Conservation (phyloP, 805 yeast species). For the Starmerella apicola region DNA sequence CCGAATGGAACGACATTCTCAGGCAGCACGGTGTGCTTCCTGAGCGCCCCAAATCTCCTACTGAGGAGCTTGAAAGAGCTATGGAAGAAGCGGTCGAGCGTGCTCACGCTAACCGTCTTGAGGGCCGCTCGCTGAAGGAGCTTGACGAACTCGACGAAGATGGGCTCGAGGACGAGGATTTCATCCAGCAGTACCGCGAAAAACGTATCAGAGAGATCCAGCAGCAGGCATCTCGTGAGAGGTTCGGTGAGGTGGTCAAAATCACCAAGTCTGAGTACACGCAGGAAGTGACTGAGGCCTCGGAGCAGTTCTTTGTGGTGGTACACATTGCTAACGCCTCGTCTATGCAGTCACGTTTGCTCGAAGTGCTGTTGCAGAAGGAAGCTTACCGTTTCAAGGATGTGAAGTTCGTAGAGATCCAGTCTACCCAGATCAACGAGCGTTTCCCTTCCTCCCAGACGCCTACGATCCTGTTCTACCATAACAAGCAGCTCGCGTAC, state of each 20-base stretch:
- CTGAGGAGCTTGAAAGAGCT: conserved; percentile 76
- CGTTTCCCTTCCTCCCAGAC: conserved; percentile 81
- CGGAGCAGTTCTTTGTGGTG: conserved; percentile 47
- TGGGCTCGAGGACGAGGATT: conserved; percentile 72
- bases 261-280: conserved; percentile 81
- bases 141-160: conserved; percentile 81
- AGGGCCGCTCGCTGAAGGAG: conserved; percentile 63
- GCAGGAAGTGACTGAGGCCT: conserved; percentile 72
- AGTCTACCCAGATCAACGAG: conserved; percentile 84
- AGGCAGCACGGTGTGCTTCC: conserved; percentile 87
- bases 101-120: conserved; percentile 76
- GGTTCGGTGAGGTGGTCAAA: conserved; percentile 65
- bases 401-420: conserved; percentile 81
- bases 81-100: conserved; percentile 64
- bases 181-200: conserved; percentile 60
- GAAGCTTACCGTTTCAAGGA: conserved; percentile 63
- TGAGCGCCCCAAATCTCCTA: conserved; percentile 77
- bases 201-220: conserved; percentile 67
- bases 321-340: conserved; percentile 62
- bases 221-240: conserved; percentile 41
- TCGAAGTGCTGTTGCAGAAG: conserved; percentile 43
- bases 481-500: conserved; percentile 61
- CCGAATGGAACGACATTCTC: conserved; percentile 96
- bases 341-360: conserved; percentile 55
- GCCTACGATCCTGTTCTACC: conserved; percentile 80